These are phyloP conservation scores for Elasticomyces elasticus DNA, from an alignment of 495 filamentous ascomycete species.

Conservation along the genomic window DNA sequence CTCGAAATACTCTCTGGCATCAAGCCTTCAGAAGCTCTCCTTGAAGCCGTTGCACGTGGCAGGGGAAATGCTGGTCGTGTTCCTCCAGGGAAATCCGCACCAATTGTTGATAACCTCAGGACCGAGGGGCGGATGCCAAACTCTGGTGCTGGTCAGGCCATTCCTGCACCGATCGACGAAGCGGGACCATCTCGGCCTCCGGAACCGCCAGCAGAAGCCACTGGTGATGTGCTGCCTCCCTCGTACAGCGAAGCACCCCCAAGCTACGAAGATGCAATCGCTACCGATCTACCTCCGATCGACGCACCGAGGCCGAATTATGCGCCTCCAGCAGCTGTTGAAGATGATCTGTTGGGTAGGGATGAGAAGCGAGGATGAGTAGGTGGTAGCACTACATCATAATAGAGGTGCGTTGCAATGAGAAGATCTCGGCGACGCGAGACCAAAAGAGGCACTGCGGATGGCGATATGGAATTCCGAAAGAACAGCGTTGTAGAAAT, in stretches of 20 bases:
- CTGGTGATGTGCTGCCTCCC: slow-evolving; percentile 4
- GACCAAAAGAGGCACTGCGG: not conserved
- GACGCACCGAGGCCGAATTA: slow-evolving; percentile 56
- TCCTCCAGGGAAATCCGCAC: slow-evolving; percentile 17
- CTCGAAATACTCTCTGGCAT: slow-evolving; percentile 86
- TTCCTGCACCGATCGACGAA: slow-evolving; percentile 1
- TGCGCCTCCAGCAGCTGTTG: slow-evolving; percentile 41
- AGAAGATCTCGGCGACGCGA: too few species aligned
- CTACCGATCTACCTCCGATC: slow-evolving; percentile 58
- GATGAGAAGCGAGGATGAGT: slow-evolving; percentile 21
- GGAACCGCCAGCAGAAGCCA: slow-evolving; percentile 1
- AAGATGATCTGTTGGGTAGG: slow-evolving; percentile 17
- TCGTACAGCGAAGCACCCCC: slow-evolving; percentile 34
- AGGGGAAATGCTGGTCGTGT: slow-evolving; percentile 18
- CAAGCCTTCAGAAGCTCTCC: slow-evolving; percentile 61
- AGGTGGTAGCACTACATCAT: not conserved
- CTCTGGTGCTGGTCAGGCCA: slow-evolving; percentile 4
- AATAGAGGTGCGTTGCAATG: too few species aligned
- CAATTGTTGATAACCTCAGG: slow-evolving; percentile 14
- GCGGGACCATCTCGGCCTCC: not conserved
- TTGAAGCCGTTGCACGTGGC: slow-evolving; percentile 51
- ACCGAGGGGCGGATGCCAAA: slow-evolving; percentile 17
- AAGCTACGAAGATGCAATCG: slow-evolving; percentile 65
- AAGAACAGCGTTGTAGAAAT: too few species aligned
- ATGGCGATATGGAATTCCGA: too few species aligned